Percentiles rank a stretch among this genome's conserved stretches.
phyloP scores from a whole-genome alignment of 805 yeast genomes.

The Pichia cabralensis region DNA sequence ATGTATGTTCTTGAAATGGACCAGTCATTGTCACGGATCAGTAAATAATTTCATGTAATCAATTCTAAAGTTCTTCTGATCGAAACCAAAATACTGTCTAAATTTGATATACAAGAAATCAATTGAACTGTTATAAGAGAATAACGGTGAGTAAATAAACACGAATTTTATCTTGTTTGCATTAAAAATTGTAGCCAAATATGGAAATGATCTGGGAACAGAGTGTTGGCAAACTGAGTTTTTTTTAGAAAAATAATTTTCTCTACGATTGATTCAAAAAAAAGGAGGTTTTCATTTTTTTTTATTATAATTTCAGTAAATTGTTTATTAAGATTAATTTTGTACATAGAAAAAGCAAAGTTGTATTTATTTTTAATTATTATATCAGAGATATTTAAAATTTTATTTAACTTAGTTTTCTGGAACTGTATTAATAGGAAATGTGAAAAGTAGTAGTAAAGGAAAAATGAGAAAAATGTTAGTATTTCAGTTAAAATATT shows the following conservation, averaged over 20 bases:
- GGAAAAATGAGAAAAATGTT: constrained; percentile 3
- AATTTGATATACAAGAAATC: not conserved
- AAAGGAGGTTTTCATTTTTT: not conserved
- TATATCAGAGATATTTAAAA: not conserved
- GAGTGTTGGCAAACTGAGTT: constrained; percentile 83
- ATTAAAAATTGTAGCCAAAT: constrained; percentile 78
- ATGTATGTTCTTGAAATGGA: constrained; percentile 60
- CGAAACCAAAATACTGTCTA: constrained; percentile 13
- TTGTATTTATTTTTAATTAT: constrained; percentile 9
- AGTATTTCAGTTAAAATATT: constrained; percentile 3
- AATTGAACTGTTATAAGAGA: not conserved
- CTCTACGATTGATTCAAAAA: too few relatives aligned
- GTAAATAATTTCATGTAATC: not conserved
- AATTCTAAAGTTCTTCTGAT: constrained; percentile 8
- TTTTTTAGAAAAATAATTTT: too few relatives aligned
- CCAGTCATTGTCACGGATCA: constrained; percentile 33
- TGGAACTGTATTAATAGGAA: constrained; percentile 40
- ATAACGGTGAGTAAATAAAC: constrained; percentile 68
- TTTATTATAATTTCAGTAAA: not conserved
- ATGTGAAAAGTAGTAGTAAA: too few relatives aligned
- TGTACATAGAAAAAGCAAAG: constrained; percentile 19
- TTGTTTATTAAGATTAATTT: constrained; percentile 6
- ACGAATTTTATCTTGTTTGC: constrained; percentile 72
- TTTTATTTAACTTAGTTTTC: constrained; percentile 44
- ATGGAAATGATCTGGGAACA: constrained; percentile 60